Evolutionary conservation across 768 basidiomycete genomes (phyloP).

Genomic region (Daedalea quercina): DNA sequence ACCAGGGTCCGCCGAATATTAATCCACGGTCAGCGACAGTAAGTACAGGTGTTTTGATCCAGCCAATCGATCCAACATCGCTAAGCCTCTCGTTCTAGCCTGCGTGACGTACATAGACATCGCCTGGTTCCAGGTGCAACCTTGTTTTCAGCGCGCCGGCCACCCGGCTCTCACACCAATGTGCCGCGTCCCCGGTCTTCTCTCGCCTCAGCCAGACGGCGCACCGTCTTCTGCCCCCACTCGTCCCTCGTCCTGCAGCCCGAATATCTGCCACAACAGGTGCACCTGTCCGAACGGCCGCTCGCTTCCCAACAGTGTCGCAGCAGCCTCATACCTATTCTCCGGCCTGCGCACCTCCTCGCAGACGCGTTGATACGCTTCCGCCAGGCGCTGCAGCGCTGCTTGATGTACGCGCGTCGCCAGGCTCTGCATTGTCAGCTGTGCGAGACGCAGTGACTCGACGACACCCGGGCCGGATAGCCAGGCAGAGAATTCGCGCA

Average conservation of each 20-base stretch:
- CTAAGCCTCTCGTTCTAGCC: too few relatives aligned
- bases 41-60: not conserved
- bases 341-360: conserved; percentile 67
- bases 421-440: conserved; percentile 61
- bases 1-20: too few relatives aligned
- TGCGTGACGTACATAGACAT: too few relatives aligned
- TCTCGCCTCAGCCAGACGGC: not conserved
- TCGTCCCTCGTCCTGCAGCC: conserved; percentile 45
- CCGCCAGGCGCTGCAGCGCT: conserved; percentile 61
- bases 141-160: not conserved
- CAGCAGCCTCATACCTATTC: conserved; percentile 88
- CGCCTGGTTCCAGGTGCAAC: too few relatives aligned
- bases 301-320: conserved; percentile 76
- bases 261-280: conserved; percentile 73
- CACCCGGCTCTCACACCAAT: not conserved
- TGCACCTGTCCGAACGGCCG: conserved; percentile 77
- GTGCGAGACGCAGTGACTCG: conserved; percentile 71
- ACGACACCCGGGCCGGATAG: conserved; percentile 77
- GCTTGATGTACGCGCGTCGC: conserved; percentile 69
- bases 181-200: not conserved
- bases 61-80: not conserved
- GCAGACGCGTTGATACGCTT: conserved; percentile 67
- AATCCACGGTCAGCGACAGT: not conserved
- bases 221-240: too few relatives aligned
- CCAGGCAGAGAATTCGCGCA: conserved; percentile 76